These are phyloP conservation scores for Dalechampia spathulata DNA, from an alignment of 441 rosid species.

Conservation along the genomic window DNA sequence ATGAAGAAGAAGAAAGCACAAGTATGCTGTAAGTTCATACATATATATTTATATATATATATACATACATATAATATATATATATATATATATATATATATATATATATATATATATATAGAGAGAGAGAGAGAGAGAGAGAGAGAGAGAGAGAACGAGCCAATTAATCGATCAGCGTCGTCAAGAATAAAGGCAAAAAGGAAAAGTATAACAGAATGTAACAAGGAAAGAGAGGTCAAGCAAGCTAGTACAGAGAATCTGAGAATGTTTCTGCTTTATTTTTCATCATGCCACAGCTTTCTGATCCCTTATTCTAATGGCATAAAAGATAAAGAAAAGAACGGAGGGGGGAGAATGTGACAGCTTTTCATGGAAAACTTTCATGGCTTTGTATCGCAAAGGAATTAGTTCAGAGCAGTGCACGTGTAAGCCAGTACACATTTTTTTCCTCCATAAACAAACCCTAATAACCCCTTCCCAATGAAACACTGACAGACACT, in stretches of 20 bases:
- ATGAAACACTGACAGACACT: constrained; percentile 4
- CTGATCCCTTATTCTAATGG: constrained; percentile 22
- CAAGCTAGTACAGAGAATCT: constrained; percentile 27
- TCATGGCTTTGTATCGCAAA: constrained; percentile 53
- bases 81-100: no score
- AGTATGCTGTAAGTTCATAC: no score
- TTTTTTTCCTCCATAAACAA: constrained; percentile 24
- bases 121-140: no score
- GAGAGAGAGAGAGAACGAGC: no score
- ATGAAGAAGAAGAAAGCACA: no score
- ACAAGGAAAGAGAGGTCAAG: neutral
- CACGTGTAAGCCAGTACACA: constrained; percentile 53
- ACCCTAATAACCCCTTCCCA: constrained; percentile 18
- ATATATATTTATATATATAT: no score
- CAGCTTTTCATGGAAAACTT: constrained; percentile 25
- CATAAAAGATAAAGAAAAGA: constrained; percentile 7
- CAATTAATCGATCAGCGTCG: no score
- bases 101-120: no score
- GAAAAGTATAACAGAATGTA: no score
- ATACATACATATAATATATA: no score
- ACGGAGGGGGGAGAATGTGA: constrained; percentile 10
- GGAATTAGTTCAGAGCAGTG: constrained; percentile 48
- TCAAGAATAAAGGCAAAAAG: no score
- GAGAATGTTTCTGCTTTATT: constrained; percentile 19
- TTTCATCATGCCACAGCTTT: constrained; percentile 12